Percentiles rank a stretch among this genome's conserved stretches.
Conservation (phyloP, 169 alveolate species). For the Besnoitia besnoiti region DNA sequence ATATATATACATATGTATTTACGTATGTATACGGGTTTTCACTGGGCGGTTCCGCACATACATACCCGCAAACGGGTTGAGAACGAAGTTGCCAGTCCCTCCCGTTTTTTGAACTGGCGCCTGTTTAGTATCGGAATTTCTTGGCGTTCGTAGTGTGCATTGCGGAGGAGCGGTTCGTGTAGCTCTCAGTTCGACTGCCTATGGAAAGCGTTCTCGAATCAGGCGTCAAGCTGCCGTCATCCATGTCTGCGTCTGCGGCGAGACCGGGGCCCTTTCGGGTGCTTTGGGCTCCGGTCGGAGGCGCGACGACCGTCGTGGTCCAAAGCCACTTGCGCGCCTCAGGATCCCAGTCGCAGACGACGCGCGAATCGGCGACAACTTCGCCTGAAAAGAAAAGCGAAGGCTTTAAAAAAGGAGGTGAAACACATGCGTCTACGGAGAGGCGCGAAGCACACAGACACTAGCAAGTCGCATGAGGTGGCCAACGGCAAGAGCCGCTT, state of each 20-base stretch:
- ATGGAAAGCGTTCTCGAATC: slow-evolving; percentile 41
- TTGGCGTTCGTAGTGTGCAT: slow-evolving; percentile 60
- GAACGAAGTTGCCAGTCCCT: not conserved
- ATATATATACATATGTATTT: too few species aligned
- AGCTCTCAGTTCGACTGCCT: slow-evolving; percentile 57
- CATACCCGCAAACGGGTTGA: too few species aligned
- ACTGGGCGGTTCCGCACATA: too few species aligned
- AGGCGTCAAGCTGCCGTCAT: slow-evolving; percentile 1
- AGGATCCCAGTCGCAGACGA: slow-evolving; percentile 41
- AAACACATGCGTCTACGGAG: too few species aligned
- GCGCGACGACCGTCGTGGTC: slow-evolving; percentile 27
- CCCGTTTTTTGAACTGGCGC: not conserved
- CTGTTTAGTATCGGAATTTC: slow-evolving; percentile 46
- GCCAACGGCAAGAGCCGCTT: too few species aligned
- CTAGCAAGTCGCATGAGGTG: too few species aligned
- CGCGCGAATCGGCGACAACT: not conserved
- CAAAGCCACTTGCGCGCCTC: slow-evolving; percentile 39
- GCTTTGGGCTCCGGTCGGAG: slow-evolving; percentile 37
- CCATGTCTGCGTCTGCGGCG: slow-evolving; percentile 38
- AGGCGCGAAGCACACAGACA: too few species aligned
- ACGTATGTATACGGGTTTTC: too few species aligned
- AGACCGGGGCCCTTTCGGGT: not conserved
- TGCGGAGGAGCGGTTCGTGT: slow-evolving; percentile 59
- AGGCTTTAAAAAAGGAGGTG: not conserved
- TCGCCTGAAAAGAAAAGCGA: not conserved